phyloP scores from a whole-genome alignment of 306 rosid genomes.

The Mimosa bimucronata region DNA sequence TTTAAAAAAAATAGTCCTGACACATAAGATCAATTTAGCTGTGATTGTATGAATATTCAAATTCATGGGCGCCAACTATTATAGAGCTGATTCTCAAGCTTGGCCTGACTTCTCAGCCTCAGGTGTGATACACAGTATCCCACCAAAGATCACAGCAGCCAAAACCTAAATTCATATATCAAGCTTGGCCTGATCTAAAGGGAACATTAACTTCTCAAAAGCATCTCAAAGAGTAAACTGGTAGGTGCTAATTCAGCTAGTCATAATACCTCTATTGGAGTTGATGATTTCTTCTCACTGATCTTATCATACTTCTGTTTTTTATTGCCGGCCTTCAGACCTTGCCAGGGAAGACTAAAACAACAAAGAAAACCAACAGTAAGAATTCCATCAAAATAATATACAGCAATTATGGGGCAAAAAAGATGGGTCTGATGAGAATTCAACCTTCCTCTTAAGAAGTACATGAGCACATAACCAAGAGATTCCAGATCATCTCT shows the following conservation, averaged over 20 bases:
- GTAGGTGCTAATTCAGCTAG: conserved; percentile 19
- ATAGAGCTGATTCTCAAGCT: not conserved
- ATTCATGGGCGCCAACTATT: not conserved
- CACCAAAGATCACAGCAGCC: conserved; percentile 13
- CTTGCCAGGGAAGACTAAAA: conserved; percentile 99
- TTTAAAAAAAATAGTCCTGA: not conserved
- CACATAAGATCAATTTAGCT: not conserved
- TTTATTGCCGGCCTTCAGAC: conserved; percentile 95
- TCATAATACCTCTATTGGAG: conserved; percentile 84
- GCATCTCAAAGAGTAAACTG: not conserved
- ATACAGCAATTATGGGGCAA: conserved; percentile 23
- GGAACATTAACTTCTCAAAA: conserved; percentile 17
- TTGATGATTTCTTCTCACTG: conserved; percentile 92
- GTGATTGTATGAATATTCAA: conserved; percentile 11
- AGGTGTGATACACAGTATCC: conserved; percentile 4
- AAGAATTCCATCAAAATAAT: conserved; percentile 34
- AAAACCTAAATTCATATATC: conserved; percentile 22
- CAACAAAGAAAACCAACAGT: conserved; percentile 25
- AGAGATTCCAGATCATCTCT: conserved; percentile 99
- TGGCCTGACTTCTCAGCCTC: conserved; percentile 20
- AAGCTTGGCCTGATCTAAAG: conserved; percentile 13
- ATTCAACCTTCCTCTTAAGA: conserved; percentile 93
- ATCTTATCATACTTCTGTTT: conserved; percentile 96
- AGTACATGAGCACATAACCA: conserved; percentile 98
- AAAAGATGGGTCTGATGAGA: conserved; percentile 31